Evolutionary conservation across 495 filamentous ascomycete genomes (phyloP).

Genomic region (Annulohypoxylon moriforme): DNA sequence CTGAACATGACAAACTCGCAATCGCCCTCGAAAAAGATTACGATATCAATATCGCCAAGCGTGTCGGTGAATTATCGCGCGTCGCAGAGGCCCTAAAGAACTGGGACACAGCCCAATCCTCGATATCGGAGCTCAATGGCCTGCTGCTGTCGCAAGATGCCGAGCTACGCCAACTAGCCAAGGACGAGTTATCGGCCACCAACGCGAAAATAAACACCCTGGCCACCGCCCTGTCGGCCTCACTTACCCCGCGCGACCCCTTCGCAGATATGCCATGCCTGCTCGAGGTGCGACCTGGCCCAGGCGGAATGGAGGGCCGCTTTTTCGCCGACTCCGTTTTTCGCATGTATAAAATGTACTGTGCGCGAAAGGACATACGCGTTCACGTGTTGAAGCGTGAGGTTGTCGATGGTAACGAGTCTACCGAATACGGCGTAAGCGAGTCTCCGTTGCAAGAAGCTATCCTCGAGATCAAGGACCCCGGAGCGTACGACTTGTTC

Average conservation of each 20-base stretch:
- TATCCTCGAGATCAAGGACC: conserved; percentile 81
- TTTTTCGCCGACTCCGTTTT: conserved; percentile 89
- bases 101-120: conserved; percentile 71
- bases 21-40: conserved; percentile 71
- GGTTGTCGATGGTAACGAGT: conserved; percentile 65
- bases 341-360: conserved; percentile 89
- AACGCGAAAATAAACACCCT: conserved; percentile 67
- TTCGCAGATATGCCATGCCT: conserved; percentile 94
- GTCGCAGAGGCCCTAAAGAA: conserved; percentile 75
- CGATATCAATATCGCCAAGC: conserved; percentile 77
- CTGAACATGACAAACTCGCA: conserved; percentile 69
- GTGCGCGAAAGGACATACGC: conserved; percentile 65
- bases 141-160: conserved; percentile 63
- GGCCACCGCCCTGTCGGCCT: conserved; percentile 71
- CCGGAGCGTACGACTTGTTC: conserved; percentile 81
- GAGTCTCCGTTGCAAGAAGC: conserved; percentile 81
- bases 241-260: conserved; percentile 87
- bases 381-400: conserved; percentile 64
- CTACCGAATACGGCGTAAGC: conserved; percentile 63
- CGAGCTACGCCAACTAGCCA: conserved; percentile 72
- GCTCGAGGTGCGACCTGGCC: conserved; percentile 90
- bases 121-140: conserved; percentile 62
- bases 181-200: conserved; percentile 79
- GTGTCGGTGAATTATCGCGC: conserved; percentile 78
- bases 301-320: conserved; percentile 91